phyloP scores from a whole-genome alignment of 2,329 filamentous ascomycete species.

The Sporothrix brunneoviolacea region DNA sequence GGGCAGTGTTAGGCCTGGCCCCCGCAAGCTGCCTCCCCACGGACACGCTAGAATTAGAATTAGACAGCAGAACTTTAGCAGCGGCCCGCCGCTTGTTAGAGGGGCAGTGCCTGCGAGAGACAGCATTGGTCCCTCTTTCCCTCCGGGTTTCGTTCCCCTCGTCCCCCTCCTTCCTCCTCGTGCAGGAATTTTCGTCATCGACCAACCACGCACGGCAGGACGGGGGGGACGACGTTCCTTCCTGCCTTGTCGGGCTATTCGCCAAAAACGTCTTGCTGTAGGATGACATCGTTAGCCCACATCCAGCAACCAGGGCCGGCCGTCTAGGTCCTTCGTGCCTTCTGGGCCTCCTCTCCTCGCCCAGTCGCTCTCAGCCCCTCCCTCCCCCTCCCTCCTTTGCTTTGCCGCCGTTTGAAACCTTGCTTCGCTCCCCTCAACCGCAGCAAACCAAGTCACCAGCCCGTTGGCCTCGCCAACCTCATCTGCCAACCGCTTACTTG shows the following conservation, averaged over 20 bases:
- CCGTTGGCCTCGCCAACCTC: conserved; percentile 1
- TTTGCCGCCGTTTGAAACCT: background rate
- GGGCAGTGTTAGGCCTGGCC: too few relatives aligned
- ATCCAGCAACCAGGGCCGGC: background rate
- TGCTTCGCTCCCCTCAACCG: background rate
- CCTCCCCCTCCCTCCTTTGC: conserved; percentile 5
- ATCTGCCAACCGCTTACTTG: background rate
- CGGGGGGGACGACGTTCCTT: background rate
- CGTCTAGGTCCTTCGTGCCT: background rate
- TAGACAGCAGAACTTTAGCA: background rate
- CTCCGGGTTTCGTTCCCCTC: background rate
- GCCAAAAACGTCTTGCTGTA: background rate
- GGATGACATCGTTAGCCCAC: conserved; percentile 11
- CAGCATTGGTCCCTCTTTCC: background rate
- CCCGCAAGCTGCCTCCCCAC: background rate
- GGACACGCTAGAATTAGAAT: background rate
- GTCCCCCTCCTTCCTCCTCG: background rate
- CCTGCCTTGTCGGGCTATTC: conserved; percentile 2
- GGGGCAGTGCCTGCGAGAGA: conserved; percentile 9
- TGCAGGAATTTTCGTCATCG: conserved; percentile 5
- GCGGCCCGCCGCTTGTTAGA: conserved; percentile 6
- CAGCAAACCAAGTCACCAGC: conserved; percentile 2
- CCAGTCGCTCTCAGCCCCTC: background rate
- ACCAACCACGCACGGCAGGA: background rate
- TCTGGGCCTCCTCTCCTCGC: background rate